These are phyloP conservation scores for Aspergillus hortae DNA, from an alignment of 2,329 filamentous ascomycete species.

Conservation along the genomic window DNA sequence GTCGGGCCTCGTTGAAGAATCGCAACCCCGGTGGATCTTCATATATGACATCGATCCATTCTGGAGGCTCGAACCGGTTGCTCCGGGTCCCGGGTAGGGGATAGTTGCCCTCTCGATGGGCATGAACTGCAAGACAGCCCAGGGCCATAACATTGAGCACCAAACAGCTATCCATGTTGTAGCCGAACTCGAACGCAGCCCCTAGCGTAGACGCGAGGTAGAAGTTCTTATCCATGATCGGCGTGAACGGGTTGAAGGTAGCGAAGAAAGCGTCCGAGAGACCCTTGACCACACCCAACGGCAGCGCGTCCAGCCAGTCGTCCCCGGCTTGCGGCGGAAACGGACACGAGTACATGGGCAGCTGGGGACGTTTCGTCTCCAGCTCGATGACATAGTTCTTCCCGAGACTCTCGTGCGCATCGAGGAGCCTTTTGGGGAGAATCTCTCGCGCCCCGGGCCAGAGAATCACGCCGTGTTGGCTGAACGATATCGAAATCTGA, in stretches of 20 bases:
- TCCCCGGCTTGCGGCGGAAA: slow-evolving; percentile 33
- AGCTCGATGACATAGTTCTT: slow-evolving; percentile 50
- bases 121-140: slow-evolving; percentile 49
- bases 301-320: slow-evolving; percentile 47
- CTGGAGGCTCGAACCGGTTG: slow-evolving; percentile 33
- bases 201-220: slow-evolving; percentile 51
- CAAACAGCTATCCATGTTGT: slow-evolving; percentile 51
- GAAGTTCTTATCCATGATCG: slow-evolving; percentile 51
- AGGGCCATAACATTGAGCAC: slow-evolving; percentile 51
- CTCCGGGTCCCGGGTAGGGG: slow-evolving; percentile 37
- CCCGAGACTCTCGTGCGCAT: slow-evolving; percentile 36
- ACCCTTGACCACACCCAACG: slow-evolving; percentile 48
- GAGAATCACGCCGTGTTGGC: slow-evolving; percentile 48
- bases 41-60: slow-evolving; percentile 36
- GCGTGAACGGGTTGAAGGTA: slow-evolving; percentile 53
- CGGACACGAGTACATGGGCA: slow-evolving; percentile 40
- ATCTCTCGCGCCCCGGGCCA: slow-evolving; percentile 48
- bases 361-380: slow-evolving; percentile 45
- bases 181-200: slow-evolving; percentile 49
- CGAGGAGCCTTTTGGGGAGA: slow-evolving; percentile 41
- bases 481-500: slow-evolving; percentile 46
- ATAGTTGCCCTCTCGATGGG: slow-evolving; percentile 50
- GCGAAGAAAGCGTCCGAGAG: slow-evolving; percentile 53
- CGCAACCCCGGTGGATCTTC: slow-evolving; percentile 46
- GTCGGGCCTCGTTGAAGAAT: slow-evolving; percentile 54